Base-by-base conservation (phyloP, 768 basidiomycete species). In the Phlebiopsis gigantea region DNA sequence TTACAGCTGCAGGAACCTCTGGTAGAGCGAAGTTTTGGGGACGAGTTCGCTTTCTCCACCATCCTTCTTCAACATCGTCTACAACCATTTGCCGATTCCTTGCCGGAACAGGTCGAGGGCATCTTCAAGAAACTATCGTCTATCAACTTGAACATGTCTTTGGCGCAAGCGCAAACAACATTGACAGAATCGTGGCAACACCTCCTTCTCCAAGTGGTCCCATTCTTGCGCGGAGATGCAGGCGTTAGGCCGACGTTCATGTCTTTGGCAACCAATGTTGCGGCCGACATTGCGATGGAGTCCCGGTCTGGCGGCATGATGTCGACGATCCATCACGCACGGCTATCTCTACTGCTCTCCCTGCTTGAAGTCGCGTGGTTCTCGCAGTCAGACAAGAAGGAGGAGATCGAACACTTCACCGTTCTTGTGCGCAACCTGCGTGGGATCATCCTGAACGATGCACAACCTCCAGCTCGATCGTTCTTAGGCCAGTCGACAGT, bases 91-190 rank as follows among this genome's bases (percentile, higher is more conserved):
- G 53, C 63, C 30, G 69, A 68, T 7, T 69, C 73, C 12, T 74
- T 79, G 31, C 76, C 77, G 62, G 68, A 72, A 0, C 75, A 77
- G 5, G 70, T 74, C 0, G 78, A 82, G 10, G 71, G 72, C 4
- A 72, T 83, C 14, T 80, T 88, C 61, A 81, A 78, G 48, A 77
- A 79, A 30, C 72, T 93, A 2, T 74, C 81, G 47, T 83, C 85
- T 1, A 83, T 95, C 68, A 97, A 97, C 69, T 78, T 93, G 61
- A 94, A 95, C 66, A 79, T 94, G 47, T 94, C 93, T 1, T 73
- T 97, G 39, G 76, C 89, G 21, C 88, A 96, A 63, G 79, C 89
- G 0, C 90, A 95, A 68, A 81, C 80, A 1, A 73, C 82, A 1
- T 75, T 93, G 45, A 81, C 87, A 0, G 83, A 89, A 56, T 81